These are phyloP conservation scores for Leersia perrieri DNA, from an alignment of 176 grass and related monocot species.

Conservation along the genomic window DNA sequence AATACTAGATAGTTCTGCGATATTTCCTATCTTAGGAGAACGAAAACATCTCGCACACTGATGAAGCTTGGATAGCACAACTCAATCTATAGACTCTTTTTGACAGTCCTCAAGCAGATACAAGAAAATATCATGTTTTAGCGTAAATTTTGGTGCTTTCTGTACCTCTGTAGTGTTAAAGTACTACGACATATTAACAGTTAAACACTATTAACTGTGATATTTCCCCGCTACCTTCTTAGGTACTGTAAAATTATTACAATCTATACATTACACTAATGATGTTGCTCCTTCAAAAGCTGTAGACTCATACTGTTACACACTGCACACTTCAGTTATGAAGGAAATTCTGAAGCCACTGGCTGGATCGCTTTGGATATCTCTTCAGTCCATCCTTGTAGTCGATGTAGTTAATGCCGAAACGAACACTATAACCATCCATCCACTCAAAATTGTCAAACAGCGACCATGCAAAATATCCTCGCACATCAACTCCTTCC, in stretches of 20 bases:
- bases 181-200: not conserved
- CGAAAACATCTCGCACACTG: not conserved
- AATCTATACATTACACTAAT: not conserved
- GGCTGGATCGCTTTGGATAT: conserved; percentile 68
- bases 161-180: not conserved
- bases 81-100: not conserved
- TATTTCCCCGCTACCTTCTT: not conserved
- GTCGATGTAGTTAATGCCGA: conserved; percentile 67
- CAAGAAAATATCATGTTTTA: too few relatives aligned
- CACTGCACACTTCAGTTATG: conserved; percentile 21
- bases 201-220: not conserved
- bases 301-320: not conserved
- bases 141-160: not conserved
- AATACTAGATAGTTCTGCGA: not conserved
- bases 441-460: conserved; percentile 92
- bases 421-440: conserved; percentile 79
- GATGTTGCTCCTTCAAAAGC: conserved; percentile 4
- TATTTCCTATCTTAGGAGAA: not conserved
- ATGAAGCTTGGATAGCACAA: not conserved
- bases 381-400: conserved; percentile 74
- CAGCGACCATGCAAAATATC: conserved; percentile 86
- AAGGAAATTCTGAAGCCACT: conserved; percentile 72
- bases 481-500: conserved; percentile 56
- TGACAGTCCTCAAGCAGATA: too few relatives aligned
- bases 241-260: not conserved